Conservation (phyloP, 2,329 filamentous ascomycete species). For the Fusarium vanettenii region DNA sequence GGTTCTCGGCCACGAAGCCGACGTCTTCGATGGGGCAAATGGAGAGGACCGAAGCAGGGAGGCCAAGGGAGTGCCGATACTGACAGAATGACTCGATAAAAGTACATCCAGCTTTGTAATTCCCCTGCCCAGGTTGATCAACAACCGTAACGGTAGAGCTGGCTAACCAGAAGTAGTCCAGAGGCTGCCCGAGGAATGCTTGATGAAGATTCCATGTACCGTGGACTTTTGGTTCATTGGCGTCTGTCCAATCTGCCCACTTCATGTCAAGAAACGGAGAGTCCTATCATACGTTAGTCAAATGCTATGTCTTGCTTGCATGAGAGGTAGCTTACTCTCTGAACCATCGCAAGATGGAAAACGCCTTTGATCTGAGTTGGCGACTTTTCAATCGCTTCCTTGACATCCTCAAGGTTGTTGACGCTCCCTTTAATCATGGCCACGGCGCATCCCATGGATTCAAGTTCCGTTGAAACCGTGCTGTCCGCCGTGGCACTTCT, state of each 20-base stretch:
- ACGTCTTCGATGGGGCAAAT: constrained; percentile 17
- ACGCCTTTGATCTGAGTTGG: constrained; percentile 37
- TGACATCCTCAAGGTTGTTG: constrained; percentile 14
- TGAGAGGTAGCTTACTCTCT: constrained; percentile 17
- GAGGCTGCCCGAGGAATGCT: background rate
- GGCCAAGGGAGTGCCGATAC: constrained; percentile 7
- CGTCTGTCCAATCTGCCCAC: constrained; percentile 38
- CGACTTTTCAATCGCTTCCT: constrained; percentile 7
- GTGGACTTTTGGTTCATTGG: constrained; percentile 47
- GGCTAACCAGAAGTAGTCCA: constrained; percentile 52
- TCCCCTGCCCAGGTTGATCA: constrained; percentile 18
- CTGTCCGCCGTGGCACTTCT: constrained; percentile 37
- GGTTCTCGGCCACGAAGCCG: constrained; percentile 21
- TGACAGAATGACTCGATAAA: constrained; percentile 26
- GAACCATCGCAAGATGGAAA: constrained; percentile 46
- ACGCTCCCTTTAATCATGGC: constrained; percentile 4
- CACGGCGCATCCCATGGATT: constrained; percentile 20
- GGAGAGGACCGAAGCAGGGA: constrained; percentile 12
- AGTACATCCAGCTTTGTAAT: constrained; percentile 16
- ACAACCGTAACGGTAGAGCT: constrained; percentile 4
- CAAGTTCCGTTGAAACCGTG: constrained; percentile 15
- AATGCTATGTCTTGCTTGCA: background rate
- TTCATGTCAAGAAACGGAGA: constrained; percentile 45
- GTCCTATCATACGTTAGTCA: constrained; percentile 37
- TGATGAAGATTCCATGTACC: constrained; percentile 48